phyloP scores from a whole-genome alignment of 2,329 filamentous ascomycete species.

The Arthrobotrys iridis region DNA sequence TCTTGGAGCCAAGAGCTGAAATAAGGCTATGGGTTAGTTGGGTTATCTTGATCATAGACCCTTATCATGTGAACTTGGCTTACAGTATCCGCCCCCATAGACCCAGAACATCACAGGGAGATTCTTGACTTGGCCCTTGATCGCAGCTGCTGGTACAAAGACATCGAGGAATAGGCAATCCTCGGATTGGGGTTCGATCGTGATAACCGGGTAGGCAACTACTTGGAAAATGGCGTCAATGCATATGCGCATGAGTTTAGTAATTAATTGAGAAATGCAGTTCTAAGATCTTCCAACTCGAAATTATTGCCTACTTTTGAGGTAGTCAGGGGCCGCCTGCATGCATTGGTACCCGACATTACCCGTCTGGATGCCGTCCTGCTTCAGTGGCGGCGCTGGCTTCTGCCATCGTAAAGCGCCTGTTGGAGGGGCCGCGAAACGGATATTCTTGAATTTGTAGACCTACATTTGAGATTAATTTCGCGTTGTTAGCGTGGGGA shows the following conservation, averaged over 20 bases:
- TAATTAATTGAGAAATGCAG: constrained; percentile 2
- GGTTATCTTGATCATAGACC: background rate
- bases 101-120: constrained; percentile 65
- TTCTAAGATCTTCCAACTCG: constrained; percentile 35
- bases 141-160: constrained; percentile 64
- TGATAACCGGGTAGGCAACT: constrained; percentile 56
- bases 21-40: background rate
- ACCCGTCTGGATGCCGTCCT: constrained; percentile 59
- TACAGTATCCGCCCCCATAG: constrained; percentile 64
- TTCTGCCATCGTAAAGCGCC: constrained; percentile 63
- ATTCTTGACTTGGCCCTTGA: constrained; percentile 60
- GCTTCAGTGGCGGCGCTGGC: constrained; percentile 61
- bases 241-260: background rate
- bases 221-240: constrained; percentile 1
- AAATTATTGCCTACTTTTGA: constrained; percentile 40
- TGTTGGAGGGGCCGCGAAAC: constrained; percentile 63
- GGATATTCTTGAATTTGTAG: constrained; percentile 63
- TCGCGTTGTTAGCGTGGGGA: constrained; percentile 28
- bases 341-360: constrained; percentile 60
- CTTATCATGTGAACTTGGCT: constrained; percentile 6
- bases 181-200: constrained; percentile 59
- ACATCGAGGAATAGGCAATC: constrained; percentile 67
- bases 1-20: constrained; percentile 56
- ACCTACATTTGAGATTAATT: constrained; percentile 55
- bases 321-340: constrained; percentile 57